Percentiles rank a stretch among this genome's conserved stretches.
Evolutionary conservation across 352 stramenopile species (phyloP).

Genomic region (Phytophthora crassamura): DNA sequence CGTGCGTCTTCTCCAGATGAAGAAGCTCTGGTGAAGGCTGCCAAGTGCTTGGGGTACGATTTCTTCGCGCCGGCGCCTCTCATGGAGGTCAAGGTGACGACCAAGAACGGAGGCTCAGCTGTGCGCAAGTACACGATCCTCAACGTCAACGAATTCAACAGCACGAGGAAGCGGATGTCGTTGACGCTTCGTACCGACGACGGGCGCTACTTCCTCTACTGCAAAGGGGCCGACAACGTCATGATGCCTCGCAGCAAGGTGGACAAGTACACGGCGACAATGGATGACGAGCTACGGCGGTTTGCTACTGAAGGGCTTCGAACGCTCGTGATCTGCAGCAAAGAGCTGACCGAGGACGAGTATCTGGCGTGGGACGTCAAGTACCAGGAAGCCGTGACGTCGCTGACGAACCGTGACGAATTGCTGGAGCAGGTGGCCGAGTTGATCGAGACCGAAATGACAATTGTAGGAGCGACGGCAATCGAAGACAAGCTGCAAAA

Average conservation of each 20-base stretch:
- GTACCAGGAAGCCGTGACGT: conserved; percentile 69
- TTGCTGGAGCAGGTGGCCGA: conserved; percentile 64
- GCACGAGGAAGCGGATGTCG: conserved; percentile 98
- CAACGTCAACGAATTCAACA: conserved; percentile 90
- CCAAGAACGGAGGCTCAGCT: conserved; percentile 39
- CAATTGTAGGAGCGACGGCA: conserved; percentile 89
- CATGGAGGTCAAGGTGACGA: conserved; percentile 58
- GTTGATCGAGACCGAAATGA: conserved; percentile 73
- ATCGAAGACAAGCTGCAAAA: conserved; percentile 95
- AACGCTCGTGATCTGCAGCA: conserved; percentile 79
- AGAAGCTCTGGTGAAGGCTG: conserved; percentile 92
- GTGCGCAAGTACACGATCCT: conserved; percentile 66
- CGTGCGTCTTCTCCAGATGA: conserved; percentile 94
- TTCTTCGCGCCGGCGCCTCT: conserved; percentile 75
- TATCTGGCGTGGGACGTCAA: conserved; percentile 70
- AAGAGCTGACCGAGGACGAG: conserved; percentile 60
- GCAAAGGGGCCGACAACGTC: conserved; percentile 88
- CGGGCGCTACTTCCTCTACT: conserved; percentile 59
- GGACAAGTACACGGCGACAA: conserved; percentile 39
- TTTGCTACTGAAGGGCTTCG: conserved; percentile 88
- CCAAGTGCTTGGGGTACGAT: conserved; percentile 61
- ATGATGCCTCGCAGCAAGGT: conserved; percentile 70
- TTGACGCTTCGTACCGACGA: conserved; percentile 87
- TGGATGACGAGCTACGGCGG: conserved; percentile 65
- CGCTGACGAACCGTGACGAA: conserved; percentile 62